These are phyloP conservation scores for Wallacemonas collosoma DNA, from an alignment of 208 protist genomes.

Conservation along the genomic window DNA sequence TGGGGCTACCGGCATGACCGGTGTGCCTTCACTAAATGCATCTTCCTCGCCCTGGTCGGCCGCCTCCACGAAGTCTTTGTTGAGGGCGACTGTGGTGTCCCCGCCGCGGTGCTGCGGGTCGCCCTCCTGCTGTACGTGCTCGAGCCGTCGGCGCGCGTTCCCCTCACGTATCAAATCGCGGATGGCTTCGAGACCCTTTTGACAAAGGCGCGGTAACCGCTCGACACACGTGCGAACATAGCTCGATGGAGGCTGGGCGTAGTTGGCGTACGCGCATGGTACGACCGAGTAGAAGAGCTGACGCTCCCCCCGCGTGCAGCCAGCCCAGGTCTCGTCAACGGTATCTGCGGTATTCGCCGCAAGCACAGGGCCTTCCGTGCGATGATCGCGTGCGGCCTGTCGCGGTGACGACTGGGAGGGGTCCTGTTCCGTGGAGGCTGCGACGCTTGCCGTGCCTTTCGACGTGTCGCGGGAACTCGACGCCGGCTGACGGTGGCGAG, in stretches of 20 bases:
- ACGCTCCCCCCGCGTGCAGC: neutral
- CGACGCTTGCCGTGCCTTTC: too few species aligned
- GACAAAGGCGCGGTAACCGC: slow-evolving; percentile 42
- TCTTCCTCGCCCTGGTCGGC: too few species aligned
- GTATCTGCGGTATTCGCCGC: neutral
- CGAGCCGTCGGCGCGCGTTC: slow-evolving; percentile 15
- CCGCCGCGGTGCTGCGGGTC: neutral
- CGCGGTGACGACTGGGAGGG: too few species aligned
- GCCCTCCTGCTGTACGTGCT: neutral
- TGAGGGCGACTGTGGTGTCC: neutral
- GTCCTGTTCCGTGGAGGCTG: too few species aligned
- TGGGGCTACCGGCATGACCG: too few species aligned
- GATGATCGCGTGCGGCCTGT: too few species aligned
- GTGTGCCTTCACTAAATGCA: too few species aligned
- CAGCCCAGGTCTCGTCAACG: neutral
- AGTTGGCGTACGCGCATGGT: slow-evolving; percentile 71
- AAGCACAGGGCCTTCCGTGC: neutral
- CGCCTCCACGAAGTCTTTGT: too few species aligned
- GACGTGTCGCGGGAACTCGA: too few species aligned
- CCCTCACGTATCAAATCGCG: slow-evolving; percentile 25
- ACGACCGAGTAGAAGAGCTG: slow-evolving; percentile 15
- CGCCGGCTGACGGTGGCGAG: neutral
- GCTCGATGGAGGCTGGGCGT: slow-evolving; percentile 42
- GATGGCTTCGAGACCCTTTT: slow-evolving; percentile 66
- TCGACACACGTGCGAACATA: slow-evolving; percentile 41